Conservation (phyloP, 202 grass and related monocot species). For the Bolboschoenoplectus hybrid region DNA sequence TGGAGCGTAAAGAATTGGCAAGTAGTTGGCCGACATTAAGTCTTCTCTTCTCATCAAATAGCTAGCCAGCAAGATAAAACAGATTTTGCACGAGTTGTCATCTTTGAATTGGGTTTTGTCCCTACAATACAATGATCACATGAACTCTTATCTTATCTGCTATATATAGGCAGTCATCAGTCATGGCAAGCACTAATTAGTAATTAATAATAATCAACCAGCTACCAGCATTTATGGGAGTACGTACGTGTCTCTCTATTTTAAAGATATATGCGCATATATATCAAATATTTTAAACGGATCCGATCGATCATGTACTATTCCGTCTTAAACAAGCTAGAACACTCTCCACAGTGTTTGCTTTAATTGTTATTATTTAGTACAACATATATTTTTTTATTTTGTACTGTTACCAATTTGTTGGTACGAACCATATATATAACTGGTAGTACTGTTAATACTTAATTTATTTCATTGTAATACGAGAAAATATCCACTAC, state of each 20-base stretch:
- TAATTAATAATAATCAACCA: not conserved
- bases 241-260: not conserved
- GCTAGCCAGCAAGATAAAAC: not conserved
- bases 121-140: conserved; percentile 5
- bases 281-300: not conserved
- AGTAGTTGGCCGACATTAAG: conserved; percentile 24
- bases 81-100: conserved; percentile 31
- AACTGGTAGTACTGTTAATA: too few relatives aligned
- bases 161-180: not conserved
- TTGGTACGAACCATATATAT: too few relatives aligned
- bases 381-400: too few relatives aligned
- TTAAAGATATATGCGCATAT: not conserved
- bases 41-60: not conserved
- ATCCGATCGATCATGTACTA: not conserved
- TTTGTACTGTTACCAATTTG: too few relatives aligned
- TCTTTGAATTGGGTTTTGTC: not conserved
- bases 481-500: not conserved
- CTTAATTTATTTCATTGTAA: too few relatives aligned
- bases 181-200: conserved; percentile 27
- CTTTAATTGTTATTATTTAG: too few relatives aligned
- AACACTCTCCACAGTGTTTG: too few relatives aligned
- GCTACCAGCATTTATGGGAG: not conserved
- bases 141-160: conserved; percentile 17
- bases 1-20: not conserved
- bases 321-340: not conserved